phyloP scores from a whole-genome alignment of 2,329 filamentous ascomycete genomes.

The Dactylellina drechsleri region DNA sequence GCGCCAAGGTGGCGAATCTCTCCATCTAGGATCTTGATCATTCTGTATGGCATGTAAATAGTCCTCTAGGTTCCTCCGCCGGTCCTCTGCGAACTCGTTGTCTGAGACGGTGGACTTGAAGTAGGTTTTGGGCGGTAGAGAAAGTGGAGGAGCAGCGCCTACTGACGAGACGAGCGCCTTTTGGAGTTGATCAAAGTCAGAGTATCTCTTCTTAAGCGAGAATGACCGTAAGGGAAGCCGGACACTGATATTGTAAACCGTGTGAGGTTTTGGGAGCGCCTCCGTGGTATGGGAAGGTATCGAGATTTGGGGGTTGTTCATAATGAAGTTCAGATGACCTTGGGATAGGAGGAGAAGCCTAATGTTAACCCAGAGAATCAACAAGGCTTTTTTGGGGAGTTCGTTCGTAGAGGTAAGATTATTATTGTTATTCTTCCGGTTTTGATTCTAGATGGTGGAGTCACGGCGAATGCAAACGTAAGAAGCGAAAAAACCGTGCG shows the following conservation, averaged over 20 bases:
- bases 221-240: slow-evolving; percentile 80
- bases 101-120: slow-evolving; percentile 77
- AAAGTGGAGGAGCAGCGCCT: slow-evolving; percentile 72
- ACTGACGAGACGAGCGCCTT: slow-evolving; percentile 70
- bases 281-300: slow-evolving; percentile 59
- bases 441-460: too few relatives aligned
- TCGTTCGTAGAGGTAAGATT: too few relatives aligned
- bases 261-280: slow-evolving; percentile 58
- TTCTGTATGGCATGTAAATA: slow-evolving; percentile 79
- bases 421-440: too few relatives aligned
- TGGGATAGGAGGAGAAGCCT: neutral
- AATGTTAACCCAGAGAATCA: too few relatives aligned
- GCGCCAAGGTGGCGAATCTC: slow-evolving; percentile 77
- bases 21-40: slow-evolving; percentile 78
- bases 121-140: slow-evolving; percentile 80
- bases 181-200: slow-evolving; percentile 78
- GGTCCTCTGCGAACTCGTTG: slow-evolving; percentile 74
- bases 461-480: too few relatives aligned
- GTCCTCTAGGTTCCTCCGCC: slow-evolving; percentile 74
- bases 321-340: neutral
- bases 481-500: too few relatives aligned
- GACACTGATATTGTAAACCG: slow-evolving; percentile 64
- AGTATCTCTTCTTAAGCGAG: slow-evolving; percentile 82
- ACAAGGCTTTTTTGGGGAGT: too few relatives aligned
- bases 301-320: slow-evolving; percentile 35